Evolutionary conservation across 768 basidiomycete genomes (phyloP).

Genomic region (Neoboletus subvelutipes): DNA sequence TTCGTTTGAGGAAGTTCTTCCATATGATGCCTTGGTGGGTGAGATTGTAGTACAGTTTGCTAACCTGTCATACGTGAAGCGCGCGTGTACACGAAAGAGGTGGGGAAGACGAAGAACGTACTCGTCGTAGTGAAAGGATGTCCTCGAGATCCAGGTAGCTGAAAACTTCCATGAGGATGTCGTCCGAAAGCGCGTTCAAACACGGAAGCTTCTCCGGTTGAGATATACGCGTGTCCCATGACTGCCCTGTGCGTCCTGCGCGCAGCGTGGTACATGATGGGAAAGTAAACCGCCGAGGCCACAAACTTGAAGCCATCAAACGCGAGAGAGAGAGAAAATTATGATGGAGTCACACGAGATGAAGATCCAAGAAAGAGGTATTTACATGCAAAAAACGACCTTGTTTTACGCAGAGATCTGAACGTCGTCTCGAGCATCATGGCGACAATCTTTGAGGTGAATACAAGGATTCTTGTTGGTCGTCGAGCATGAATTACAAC

Average conservation of each 20-base stretch:
- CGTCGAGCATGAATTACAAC: constrained; percentile 22
- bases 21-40: constrained; percentile 69
- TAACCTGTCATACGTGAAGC: constrained; percentile 41
- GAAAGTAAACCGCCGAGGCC: constrained; percentile 23
- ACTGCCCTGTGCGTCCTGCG: constrained; percentile 14
- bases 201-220: constrained; percentile 27
- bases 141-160: constrained; percentile 38
- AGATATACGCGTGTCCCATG: constrained; percentile 28
- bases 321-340: constrained; percentile 8
- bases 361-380: not conserved
- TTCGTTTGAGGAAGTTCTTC: constrained; percentile 58
- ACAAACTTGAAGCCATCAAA: constrained; percentile 25
- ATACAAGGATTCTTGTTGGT: constrained; percentile 24
- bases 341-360: not conserved
- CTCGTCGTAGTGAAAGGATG: constrained; percentile 37
- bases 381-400: constrained; percentile 22
- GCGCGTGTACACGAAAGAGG: not conserved
- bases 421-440: constrained; percentile 21
- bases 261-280: constrained; percentile 15
- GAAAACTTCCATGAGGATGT: constrained; percentile 40
- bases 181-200: constrained; percentile 35
- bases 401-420: constrained; percentile 22
- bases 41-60: constrained; percentile 56
- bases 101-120: constrained; percentile 18
- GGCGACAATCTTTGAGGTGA: constrained; percentile 17